Evolutionary conservation across 768 basidiomycete species (phyloP), one percentile per base, ranked within the genome.

Genomic region (Chalciporus pseudorubinellus): DNA sequence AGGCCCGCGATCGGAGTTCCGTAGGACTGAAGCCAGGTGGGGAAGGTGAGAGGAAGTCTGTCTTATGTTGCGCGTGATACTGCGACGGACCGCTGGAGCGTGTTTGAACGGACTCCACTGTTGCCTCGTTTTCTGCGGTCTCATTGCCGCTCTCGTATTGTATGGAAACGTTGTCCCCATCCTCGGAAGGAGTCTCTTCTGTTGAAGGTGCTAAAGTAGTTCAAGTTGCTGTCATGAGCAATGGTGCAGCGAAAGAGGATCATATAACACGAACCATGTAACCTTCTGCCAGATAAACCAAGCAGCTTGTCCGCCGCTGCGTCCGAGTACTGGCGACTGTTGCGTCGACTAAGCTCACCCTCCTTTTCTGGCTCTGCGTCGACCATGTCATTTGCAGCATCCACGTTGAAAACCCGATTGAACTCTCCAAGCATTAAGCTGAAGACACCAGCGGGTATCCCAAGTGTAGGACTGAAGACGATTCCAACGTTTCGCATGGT

Each of bases 401-500:
- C 84, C 46, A 92, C 91, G 60, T 92, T 93, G 77, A 97, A 97
- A 19, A 95, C 93, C 14, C 85, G 81, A 59, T 91, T 92, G 72
- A 95, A 98, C 66, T 97, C 92, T 50, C 84, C 86, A 26, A 98
- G 80, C 85, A 98, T 92, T 56, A 97, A 73, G 63, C 91, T 93
- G 71, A 98, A 95, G 39, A 98, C 90, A 7, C 92, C 92, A 3
- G 95, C 95, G n/a, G 95, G 95, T 60, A 99, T 97, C 39, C 93
- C 94, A 12, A 99, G 77, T 0, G 97, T 98, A 2, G 97, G 97
- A 58, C 93, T 95, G 73, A 98, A 98, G 20, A 98, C 95, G 53
- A 99, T 98, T 16, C 95, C 95, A 22, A 99, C 92, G 67, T 99
- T 99, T 41, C 95, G 85, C 83, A 98, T 87, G 38, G 89, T 95